Evolutionary conservation across 192 early-diverging fungal species (phyloP).

Genomic region (Chytriomyces sp.): DNA sequence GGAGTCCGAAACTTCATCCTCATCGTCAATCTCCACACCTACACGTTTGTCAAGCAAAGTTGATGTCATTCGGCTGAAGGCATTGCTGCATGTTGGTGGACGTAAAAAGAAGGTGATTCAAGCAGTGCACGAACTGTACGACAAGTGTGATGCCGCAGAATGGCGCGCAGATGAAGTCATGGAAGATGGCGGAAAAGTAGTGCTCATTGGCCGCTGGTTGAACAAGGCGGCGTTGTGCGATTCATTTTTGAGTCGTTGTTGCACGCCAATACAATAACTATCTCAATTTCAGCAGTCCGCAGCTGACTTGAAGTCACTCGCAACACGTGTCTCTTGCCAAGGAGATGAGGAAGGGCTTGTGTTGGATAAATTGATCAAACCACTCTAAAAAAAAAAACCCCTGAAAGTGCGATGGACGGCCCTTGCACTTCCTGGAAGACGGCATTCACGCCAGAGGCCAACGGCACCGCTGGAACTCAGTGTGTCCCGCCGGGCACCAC

Average conservation of each 20-base stretch:
- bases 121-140: slow-evolving; percentile 71
- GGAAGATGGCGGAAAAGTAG: slow-evolving; percentile 48
- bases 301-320: too few relatives aligned
- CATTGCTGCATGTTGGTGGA: slow-evolving; percentile 52
- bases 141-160: slow-evolving; percentile 58
- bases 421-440: too few relatives aligned
- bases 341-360: too few relatives aligned
- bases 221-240: neutral
- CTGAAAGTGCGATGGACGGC: too few relatives aligned
- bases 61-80: slow-evolving; percentile 67
- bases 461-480: slow-evolving; percentile 43
- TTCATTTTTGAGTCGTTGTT: slow-evolving; percentile 6
- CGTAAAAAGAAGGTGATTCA: slow-evolving; percentile 51
- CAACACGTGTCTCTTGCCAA: too few relatives aligned
- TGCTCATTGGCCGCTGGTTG: slow-evolving; percentile 53
- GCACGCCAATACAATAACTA: slow-evolving; percentile 65
- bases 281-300: slow-evolving; percentile 36
- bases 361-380: too few relatives aligned
- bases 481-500: slow-evolving; percentile 24
- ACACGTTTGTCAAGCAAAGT: too few relatives aligned
- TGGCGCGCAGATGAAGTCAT: slow-evolving; percentile 36
- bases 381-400: too few relatives aligned
- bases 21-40: too few relatives aligned
- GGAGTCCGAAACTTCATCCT: neutral
- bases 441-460: too few relatives aligned